These are phyloP conservation scores for Hemisphaericaspora xylanilytica DNA, from an alignment of 1,139 yeast genomes.

Conservation along the genomic window DNA sequence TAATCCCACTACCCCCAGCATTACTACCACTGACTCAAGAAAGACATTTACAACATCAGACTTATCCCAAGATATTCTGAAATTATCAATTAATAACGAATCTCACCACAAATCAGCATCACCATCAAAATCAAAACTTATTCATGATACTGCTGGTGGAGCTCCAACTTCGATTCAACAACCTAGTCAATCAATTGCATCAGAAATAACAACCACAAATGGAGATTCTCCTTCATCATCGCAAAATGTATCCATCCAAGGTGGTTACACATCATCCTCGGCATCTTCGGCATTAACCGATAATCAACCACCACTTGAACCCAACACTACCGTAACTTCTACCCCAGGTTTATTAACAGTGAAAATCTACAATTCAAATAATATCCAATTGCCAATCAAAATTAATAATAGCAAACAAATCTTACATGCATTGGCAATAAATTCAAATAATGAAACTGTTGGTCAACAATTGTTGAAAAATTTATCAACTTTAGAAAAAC, in stretches of 20 bases:
- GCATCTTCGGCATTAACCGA: conserved; percentile 5
- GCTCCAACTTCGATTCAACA: conserved; percentile 7
- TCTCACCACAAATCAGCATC: conserved; percentile 3
- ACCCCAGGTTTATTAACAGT: conserved; percentile 71
- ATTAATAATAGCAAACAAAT: conserved; percentile 53
- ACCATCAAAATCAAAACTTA: conserved; percentile 1
- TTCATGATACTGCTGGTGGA: conserved; percentile 3
- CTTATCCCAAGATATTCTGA: conserved; percentile 28
- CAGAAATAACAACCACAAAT: conserved; percentile 7
- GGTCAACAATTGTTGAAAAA: conserved; percentile 36
- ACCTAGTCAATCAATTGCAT: conserved; percentile 6
- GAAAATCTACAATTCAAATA: conserved; percentile 61
- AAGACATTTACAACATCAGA: conserved; percentile 24
- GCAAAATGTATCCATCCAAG: conserved; percentile 8
- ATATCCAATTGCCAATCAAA: conserved; percentile 61
- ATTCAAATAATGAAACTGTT: conserved; percentile 40
- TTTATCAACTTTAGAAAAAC: conserved; percentile 24
- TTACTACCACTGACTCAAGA: conserved; percentile 29
- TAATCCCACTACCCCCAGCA: no score
- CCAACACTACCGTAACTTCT: conserved; percentile 11
- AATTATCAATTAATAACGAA: conserved; percentile 23
- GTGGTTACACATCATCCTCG: conserved; percentile 7
- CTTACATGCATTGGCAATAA: conserved; percentile 50
- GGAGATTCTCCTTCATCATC: conserved; percentile 9
- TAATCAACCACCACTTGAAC: no score